Evolutionary conservation across 371 early-diverging fungal species (phyloP).

Genomic region (Mucor saturninus): DNA sequence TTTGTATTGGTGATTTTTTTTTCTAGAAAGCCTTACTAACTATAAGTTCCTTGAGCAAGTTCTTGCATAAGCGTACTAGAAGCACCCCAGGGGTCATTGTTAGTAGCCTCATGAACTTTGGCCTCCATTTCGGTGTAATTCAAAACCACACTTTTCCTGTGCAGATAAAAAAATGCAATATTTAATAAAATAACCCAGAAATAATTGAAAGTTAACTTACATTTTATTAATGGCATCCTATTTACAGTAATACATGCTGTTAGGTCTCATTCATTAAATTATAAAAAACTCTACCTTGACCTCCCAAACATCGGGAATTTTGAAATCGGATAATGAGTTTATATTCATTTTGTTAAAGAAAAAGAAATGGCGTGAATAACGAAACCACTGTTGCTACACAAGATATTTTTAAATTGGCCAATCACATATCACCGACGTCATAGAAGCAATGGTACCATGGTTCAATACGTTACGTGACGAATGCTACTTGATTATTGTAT

Average conservation of each 20-base stretch:
- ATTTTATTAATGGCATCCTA: slow-evolving; percentile 74
- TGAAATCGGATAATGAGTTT: slow-evolving; percentile 49
- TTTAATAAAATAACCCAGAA: not conserved
- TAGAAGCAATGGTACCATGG: not conserved
- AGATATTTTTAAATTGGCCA: too few species aligned
- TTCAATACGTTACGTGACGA: too few species aligned
- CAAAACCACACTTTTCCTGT: slow-evolving; percentile 75
- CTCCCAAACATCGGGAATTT: slow-evolving; percentile 61
- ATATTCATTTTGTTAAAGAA: slow-evolving; percentile 16
- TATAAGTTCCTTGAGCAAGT: slow-evolving; percentile 83
- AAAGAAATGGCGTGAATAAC: not conserved
- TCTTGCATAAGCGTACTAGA: slow-evolving; percentile 90
- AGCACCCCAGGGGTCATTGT: slow-evolving; percentile 91
- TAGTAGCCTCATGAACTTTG: slow-evolving; percentile 87
- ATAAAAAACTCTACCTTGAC: slow-evolving; percentile 43
- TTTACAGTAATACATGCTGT: not conserved
- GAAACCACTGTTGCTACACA: too few species aligned
- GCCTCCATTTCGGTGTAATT: slow-evolving; percentile 89
- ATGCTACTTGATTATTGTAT: too few species aligned
- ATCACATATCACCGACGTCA: too few species aligned
- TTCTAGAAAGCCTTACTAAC: slow-evolving; percentile 61
- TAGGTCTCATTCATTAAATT: not conserved
- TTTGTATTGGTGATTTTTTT: not conserved
- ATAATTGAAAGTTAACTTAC: slow-evolving; percentile 31
- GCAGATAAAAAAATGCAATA: not conserved